Base-by-base conservation (phyloP, 1,284 basidiomycete genomes). In the Omphalotus olearius region DNA sequence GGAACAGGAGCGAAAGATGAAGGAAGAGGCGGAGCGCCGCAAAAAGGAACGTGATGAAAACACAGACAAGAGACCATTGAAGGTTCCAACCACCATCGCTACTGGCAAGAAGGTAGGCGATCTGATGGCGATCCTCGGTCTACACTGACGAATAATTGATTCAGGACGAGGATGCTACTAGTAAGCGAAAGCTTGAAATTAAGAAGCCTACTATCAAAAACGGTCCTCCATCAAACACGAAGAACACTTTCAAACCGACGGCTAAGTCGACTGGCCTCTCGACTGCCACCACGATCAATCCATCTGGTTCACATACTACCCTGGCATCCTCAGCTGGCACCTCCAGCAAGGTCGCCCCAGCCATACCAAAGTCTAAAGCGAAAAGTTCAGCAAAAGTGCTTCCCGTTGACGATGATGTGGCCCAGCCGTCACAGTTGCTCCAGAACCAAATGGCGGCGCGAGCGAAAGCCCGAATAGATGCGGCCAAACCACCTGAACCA, bases 11-110 rank as follows among this genome's bases (percentile, higher is more conserved):
- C 79, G 76, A 60, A 89, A 81, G 65, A 64, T 74, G 52, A 88
- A 79, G 60, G 87, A 87, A 42, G 87, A 90, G 52, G 67, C 69
- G 11, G 88, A 90, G 54, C 76, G 78, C 45, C 76, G 86, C 41
- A 88, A 87, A 63, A 79, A 82, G 56, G 87, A 89, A 60, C 77
- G 84, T 40, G 88, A 91, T 56, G 87, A 91, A 58, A 72, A 76
- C 51, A 83, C 82, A 2, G 82, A 83, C 51, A 88, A 88, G 61
- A 75, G 81, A 40, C 74, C 75, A 1, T 58, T 76, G 40, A 77
- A 73, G 57, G 57, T 43, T 6, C 38, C 40, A 13, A 47, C 41
- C n/a, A 47, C 41, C n/a, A 38, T 60, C 30, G 57, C 60, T 44
- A 59, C 66, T 11, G 63, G 64, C 13, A 88, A 85, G 65, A 88